Conservation (phyloP, 345 rosid species). For the Citrus sp. region DNA sequence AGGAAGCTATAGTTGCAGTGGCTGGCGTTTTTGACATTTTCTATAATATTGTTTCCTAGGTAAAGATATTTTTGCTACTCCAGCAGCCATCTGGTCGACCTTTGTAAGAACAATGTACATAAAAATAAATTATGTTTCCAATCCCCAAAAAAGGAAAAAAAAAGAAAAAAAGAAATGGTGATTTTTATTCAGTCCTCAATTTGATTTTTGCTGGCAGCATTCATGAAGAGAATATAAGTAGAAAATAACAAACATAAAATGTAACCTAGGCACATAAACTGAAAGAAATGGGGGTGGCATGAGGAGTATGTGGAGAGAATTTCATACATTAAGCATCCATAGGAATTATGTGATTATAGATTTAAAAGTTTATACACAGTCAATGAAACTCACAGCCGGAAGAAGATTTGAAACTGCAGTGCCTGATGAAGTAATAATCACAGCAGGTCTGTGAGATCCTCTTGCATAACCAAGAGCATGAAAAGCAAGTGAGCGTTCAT, state of each 20-base stretch:
- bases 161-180: too few species aligned
- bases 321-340: neutral
- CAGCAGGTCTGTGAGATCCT: constrained; percentile 81
- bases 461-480: constrained; percentile 91
- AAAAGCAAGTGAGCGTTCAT: constrained; percentile 93
- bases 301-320: neutral
- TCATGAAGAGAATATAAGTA: neutral
- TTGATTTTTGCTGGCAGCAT: neutral
- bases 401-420: constrained; percentile 98
- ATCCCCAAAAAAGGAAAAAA: too few species aligned
- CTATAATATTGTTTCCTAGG: neutral
- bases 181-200: neutral
- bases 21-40: neutral
- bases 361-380: neutral
- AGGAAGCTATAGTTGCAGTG: neutral
- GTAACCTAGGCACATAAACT: neutral
- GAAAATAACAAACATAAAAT: neutral
- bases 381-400: constrained; percentile 81
- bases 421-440: constrained; percentile 89
- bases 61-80: neutral
- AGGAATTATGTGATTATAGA: neutral
- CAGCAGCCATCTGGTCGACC: neutral
- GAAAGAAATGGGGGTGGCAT: neutral
- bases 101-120: too few species aligned
- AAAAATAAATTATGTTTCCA: neutral